phyloP scores from a whole-genome alignment of 2,329 filamentous ascomycete species.

The Sporothrix humicola region DNA sequence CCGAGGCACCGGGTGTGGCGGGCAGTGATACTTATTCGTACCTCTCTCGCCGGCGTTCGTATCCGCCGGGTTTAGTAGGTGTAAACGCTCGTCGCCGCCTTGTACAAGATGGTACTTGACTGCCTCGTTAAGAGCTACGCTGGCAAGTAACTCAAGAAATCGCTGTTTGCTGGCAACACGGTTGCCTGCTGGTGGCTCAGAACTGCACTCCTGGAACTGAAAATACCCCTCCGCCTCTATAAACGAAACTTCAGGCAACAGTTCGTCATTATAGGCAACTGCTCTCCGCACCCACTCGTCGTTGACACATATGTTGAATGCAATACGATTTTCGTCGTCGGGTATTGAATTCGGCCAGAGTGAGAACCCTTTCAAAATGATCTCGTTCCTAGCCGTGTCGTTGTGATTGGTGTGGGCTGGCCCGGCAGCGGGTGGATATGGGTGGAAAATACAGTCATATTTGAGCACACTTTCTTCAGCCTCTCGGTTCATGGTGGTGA shows the following conservation, averaged over 20 bases:
- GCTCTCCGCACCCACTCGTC: conserved; percentile 16
- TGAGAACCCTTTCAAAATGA: too few species aligned
- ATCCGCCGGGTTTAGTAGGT: background rate
- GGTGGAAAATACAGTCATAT: too few species aligned
- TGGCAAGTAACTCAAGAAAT: conserved; percentile 6
- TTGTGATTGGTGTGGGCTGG: too few species aligned
- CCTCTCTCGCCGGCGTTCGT: background rate
- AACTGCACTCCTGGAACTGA: background rate
- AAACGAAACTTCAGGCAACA: conserved; percentile 26
- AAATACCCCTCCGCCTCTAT: conserved; percentile 23
- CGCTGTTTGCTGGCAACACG: background rate
- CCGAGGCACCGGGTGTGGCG: background rate
- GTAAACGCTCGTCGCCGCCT: conserved; percentile 32
- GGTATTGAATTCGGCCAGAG: conserved; percentile 4
- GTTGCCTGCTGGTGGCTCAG: background rate
- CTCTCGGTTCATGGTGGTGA: too few species aligned
- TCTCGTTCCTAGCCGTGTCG: too few species aligned
- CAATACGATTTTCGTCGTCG: conserved; percentile 5
- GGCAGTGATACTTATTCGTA: conserved; percentile 31
- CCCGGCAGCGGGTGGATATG: too few species aligned
- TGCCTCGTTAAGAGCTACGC: conserved; percentile 27
- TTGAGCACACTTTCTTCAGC: too few species aligned
- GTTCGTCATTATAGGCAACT: background rate
- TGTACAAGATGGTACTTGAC: conserved; percentile 31
- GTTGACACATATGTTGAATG: conserved; percentile 21